Base-by-base conservation (phyloP, 441 rosid genomes). In the Brassica hybrid region DNA sequence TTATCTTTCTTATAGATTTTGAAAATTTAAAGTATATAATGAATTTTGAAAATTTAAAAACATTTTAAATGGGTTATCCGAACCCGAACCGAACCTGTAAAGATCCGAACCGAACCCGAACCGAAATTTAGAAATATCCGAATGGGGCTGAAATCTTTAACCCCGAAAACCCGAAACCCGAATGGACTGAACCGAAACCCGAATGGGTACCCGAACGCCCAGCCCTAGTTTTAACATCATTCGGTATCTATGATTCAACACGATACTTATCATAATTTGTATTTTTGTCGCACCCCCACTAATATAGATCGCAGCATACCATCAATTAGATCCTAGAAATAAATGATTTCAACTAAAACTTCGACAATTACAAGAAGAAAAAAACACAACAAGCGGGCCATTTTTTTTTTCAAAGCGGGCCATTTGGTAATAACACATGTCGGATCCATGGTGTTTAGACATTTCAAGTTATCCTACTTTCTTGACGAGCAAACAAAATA, bases 381-480 rank as follows among this genome's bases (percentile, higher is more conserved):
- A 23, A 61, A 27, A 17, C 13, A 48, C 32, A 52, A 11, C 30
- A 63, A 48, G 18, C 14, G 5, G 48, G 69, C 9, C 76, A 71
- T 65, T 32, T 50, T 21, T 21, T 21, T 21, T 21, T 21, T 21
- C 23, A 21, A 63, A 48, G 18, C 14, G 3, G 48, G 69, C 9
- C 76, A 71, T 65, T 32, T 50, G 67, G 59, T 80, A 59, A 79
- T 32, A 70, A 59, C 38, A 65, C 59, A 58, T 36, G 41, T 58
- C 60, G 73, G 76, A 64, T 64, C 54, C 50, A 69, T 43, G 76
- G 14, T 81, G 80, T 75, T 87, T 81, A 85, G 90, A 84, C 84
- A 76, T 71, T 70, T 75, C 38, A 67, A 67, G 76, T 36, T 67
- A 50, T 57, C 60, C 65, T 60, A 60, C 65, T 61, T 61, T 27